Conservation (phyloP, 2,329 filamentous ascomycete genomes). For the Pseudohalonectria lignicola region DNA sequence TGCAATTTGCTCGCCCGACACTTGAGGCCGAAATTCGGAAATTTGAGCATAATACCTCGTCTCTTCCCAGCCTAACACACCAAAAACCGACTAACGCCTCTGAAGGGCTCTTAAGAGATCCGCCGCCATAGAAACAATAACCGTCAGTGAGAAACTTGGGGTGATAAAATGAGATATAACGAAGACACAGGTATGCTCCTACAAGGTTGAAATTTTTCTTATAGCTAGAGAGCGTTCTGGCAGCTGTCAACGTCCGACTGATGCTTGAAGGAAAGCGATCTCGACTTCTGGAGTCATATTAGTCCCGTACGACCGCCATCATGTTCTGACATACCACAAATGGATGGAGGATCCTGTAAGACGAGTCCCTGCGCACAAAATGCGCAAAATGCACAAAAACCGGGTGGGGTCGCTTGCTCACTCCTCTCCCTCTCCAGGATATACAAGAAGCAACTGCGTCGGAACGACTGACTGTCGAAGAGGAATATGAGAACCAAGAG, state of each 20-base stretch:
- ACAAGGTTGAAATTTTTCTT: no score
- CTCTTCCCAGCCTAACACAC: no score
- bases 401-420: no score
- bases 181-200: slow-evolving; percentile 30
- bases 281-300: slow-evolving; percentile 57
- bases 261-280: slow-evolving; percentile 56
- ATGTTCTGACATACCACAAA: slow-evolving; percentile 72
- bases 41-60: no score
- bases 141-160: background rate
- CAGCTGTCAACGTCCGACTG: no score
- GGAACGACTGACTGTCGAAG: slow-evolving; percentile 64
- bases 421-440: slow-evolving; percentile 36
- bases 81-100: no score
- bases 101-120: no score
- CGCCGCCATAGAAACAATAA: background rate
- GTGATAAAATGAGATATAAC: slow-evolving; percentile 32
- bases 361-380: no score
- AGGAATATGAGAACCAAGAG: slow-evolving; percentile 86
- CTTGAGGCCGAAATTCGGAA: no score
- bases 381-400: no score
- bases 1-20: no score
- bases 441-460: slow-evolving; percentile 82
- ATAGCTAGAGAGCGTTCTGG: slow-evolving; percentile 5
- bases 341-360: slow-evolving; percentile 81
- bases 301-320: slow-evolving; percentile 72